Percentiles rank a stretch among this genome's conserved stretches.
phyloP scores from a whole-genome alignment of 441 rosid genomes.

The Biscutella laevigata region DNA sequence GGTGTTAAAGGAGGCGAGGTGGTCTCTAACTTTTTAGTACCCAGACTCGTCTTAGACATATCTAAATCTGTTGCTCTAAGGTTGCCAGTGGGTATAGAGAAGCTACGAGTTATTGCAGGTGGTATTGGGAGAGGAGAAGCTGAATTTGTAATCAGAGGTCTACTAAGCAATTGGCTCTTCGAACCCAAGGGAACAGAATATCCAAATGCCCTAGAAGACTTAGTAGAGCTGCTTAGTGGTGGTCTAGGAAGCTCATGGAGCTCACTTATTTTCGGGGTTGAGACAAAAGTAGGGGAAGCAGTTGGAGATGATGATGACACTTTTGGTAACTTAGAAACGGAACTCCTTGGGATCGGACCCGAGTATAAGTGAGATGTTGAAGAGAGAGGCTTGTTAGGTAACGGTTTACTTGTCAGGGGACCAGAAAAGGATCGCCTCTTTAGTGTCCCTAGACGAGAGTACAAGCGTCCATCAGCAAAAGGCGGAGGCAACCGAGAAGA shows the following conservation, averaged over 20 bases:
- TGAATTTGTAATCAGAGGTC: slow-evolving; percentile 27
- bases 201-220: slow-evolving; percentile 36
- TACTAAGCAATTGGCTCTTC: slow-evolving; percentile 34
- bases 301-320: slow-evolving; percentile 37
- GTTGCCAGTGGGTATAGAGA: slow-evolving; percentile 55
- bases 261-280: slow-evolving; percentile 65
- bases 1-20: slow-evolving; percentile 69
- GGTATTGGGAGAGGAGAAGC: slow-evolving; percentile 60
- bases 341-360: slow-evolving; percentile 55
- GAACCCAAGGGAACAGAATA: slow-evolving; percentile 51
- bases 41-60: slow-evolving; percentile 32
- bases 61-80: slow-evolving; percentile 35
- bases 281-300: slow-evolving; percentile 41
- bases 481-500: slow-evolving; percentile 40
- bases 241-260: slow-evolving; percentile 84
- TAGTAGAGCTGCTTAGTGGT: slow-evolving; percentile 30
- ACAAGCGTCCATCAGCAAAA: slow-evolving; percentile 40
- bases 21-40: slow-evolving; percentile 32
- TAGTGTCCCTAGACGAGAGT: slow-evolving; percentile 34
- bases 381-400: slow-evolving; percentile 31
- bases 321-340: slow-evolving; percentile 38
- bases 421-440: slow-evolving; percentile 59
- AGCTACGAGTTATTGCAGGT: slow-evolving; percentile 55
- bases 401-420: slow-evolving; percentile 40
- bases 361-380: slow-evolving; percentile 46